These are phyloP conservation scores for Calocybe indica DNA, from an alignment of 768 basidiomycete species.

Conservation along the genomic window DNA sequence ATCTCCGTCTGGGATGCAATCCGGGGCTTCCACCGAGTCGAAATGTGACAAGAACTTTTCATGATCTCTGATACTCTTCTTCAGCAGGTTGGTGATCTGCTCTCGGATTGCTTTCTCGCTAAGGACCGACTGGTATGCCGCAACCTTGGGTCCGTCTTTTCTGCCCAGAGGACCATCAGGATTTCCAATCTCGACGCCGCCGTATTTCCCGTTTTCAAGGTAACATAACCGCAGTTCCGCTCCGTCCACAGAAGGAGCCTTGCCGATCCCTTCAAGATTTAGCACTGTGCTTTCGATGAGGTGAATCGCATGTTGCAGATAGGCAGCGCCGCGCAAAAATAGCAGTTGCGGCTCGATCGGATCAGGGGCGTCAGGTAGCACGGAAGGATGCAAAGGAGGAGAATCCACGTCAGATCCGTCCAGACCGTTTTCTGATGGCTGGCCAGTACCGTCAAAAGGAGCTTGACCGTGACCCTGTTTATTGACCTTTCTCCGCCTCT, in stretches of 20 bases:
- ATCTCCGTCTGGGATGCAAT: slow-evolving; percentile 29
- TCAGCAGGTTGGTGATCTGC: slow-evolving; percentile 51
- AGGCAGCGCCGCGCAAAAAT: slow-evolving; percentile 79
- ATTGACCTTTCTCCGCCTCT: slow-evolving; percentile 48
- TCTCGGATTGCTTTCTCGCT: slow-evolving; percentile 52
- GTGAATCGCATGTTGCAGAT: slow-evolving; percentile 72
- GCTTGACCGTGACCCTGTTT: slow-evolving; percentile 49
- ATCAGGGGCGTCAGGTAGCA: slow-evolving; percentile 73
- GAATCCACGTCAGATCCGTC: slow-evolving; percentile 45
- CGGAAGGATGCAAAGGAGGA: slow-evolving; percentile 61
- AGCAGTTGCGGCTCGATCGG: slow-evolving; percentile 82
- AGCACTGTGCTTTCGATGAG: slow-evolving; percentile 72
- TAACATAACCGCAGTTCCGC: slow-evolving; percentile 74
- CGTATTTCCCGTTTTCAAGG: slow-evolving; percentile 69
- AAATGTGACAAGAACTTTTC: slow-evolving; percentile 82
- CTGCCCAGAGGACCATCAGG: slow-evolving; percentile 72
- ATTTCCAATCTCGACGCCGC: slow-evolving; percentile 83
- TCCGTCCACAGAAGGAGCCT: slow-evolving; percentile 54
- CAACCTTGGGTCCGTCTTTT: slow-evolving; percentile 48
- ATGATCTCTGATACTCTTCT: slow-evolving; percentile 78
- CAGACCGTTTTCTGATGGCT: slow-evolving; percentile 1
- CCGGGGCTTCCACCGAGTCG: slow-evolving; percentile 55
- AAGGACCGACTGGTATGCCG: slow-evolving; percentile 58
- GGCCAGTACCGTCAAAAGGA: slow-evolving; percentile 54
- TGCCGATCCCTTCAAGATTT: slow-evolving; percentile 62